Evolutionary conservation across 2,329 filamentous ascomycete species (phyloP).

Genomic region (Aquanectria penicillioides): DNA sequence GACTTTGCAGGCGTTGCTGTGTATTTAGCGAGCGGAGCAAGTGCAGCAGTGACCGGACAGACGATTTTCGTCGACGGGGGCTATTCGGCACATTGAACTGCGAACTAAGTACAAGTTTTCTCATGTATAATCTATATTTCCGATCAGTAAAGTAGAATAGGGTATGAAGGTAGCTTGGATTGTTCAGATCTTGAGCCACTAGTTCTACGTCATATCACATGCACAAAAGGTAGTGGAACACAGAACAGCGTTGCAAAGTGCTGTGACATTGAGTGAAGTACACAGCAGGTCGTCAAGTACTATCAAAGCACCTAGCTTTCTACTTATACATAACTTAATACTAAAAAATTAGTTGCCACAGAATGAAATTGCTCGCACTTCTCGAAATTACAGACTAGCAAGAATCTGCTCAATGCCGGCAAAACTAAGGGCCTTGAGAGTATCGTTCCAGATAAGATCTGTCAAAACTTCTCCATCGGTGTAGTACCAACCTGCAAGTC

Average conservation of each 20-base stretch:
- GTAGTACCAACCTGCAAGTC: constrained; percentile 32
- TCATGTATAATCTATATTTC: too few species aligned
- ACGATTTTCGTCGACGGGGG: constrained; percentile 48
- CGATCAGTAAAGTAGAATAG: too few species aligned
- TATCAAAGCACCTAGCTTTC: too few species aligned
- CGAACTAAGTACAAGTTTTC: too few species aligned
- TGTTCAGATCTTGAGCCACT: too few species aligned
- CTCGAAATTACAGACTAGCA: background rate
- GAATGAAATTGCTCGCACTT: background rate
- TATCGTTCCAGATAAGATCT: constrained; percentile 32
- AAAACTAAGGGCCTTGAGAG: constrained; percentile 22
- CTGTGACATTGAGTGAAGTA: too few species aligned
- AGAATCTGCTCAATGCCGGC: constrained; percentile 37
- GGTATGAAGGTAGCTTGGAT: too few species aligned
- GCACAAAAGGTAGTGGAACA: too few species aligned
- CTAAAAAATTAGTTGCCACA: background rate
- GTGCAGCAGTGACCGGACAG: constrained; percentile 46
- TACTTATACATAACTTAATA: background rate
- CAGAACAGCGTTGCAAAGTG: too few species aligned
- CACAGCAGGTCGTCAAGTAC: too few species aligned
- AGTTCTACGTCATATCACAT: too few species aligned
- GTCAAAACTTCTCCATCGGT: constrained; percentile 21
- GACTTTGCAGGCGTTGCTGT: constrained; percentile 46
- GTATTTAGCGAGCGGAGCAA: constrained; percentile 45
- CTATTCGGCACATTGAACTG: constrained; percentile 41